Evolutionary conservation across 352 stramenopile species (phyloP), one percentile per base, ranked within the genome.

Genomic region (Globisporangium carolinianum): DNA sequence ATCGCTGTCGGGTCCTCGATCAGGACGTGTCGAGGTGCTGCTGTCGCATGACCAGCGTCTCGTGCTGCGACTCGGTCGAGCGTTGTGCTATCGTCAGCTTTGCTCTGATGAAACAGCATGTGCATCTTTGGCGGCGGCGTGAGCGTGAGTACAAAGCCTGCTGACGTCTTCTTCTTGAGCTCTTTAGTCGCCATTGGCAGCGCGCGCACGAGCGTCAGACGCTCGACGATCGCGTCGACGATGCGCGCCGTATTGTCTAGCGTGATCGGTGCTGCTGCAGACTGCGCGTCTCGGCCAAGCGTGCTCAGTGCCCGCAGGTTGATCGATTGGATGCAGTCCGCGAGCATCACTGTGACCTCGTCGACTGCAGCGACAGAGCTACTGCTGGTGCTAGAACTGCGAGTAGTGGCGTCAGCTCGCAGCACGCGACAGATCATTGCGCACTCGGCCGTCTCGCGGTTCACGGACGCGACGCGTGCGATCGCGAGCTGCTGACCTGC

Each of bases 101-200:
- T 14, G 15, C 18, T 2, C 42, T 47, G 42, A 12, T 45, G 39
- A 47, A 65, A 65, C 32, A 65, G 42, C 53, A 65, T 46, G 38
- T 88, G 75, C 53, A 83, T 69, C 62, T 61, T 68, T 5, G 73
- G 74, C 36, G 77, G 79, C 32, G 79, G 69, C 9, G 60, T 50
- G 0, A 90, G 46, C 4, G 79, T 65, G 51, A 90, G 66, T 12
- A 75, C 70, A 11, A 76, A 60, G 14, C n/a, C 54, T 36, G 59
- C 60, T 0, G 66, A 53, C 7, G 61, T 68, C 58, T 71, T 79
- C 46, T 63, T 67, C 50, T 76, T 69, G 3, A 88, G 63, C 24
- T 88, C 79, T 57, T 76, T 73, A 0, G 76, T 86, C 36, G 75
- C 65, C 64, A 86, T 79, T n/a, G 59, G 63, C 37, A 87, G 60